Evolutionary conservation across 192 early-diverging fungal species (phyloP), one percentile per base, ranked within the genome.

Genomic region (Coemansia sp.): DNA sequence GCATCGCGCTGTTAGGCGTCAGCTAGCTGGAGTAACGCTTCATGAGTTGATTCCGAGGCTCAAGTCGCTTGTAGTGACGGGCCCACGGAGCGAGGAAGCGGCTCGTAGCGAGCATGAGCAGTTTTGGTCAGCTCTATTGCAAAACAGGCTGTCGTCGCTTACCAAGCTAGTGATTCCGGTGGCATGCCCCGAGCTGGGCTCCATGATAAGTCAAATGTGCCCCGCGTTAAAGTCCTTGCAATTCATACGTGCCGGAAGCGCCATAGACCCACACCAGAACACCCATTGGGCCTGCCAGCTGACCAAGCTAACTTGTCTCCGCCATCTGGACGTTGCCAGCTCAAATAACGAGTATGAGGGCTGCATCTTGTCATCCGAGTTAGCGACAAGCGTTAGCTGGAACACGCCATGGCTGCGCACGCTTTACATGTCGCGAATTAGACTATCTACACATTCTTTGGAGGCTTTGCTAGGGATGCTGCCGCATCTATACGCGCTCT

Each of bases 261-360:
- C 56, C 21, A 74, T 80, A 24, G 9, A 68, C 16, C 72, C 34
- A 3, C 39, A 66, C 4, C 62, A 66, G 35, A 80, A 80, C 50
- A 57, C 65, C 50, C 51, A 62, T 33, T 80, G 77, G 77, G 69
- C 57, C 34, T 23, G 51, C 9, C 46, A 65, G 21, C 55, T 80
- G n/a, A 65, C 66, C 7, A 38, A 48, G 43, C 40, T 74, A n/a
- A 33, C 40, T 6, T 18, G 16, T 2, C 65, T 80, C 10, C 59
- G 63, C n/a, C 46, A 63, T 35, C 51, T 80, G 10, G 59, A 80
- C 40, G 67, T 80, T 60, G 77, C 77, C 14, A 80, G 77, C 63
- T 74, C 77, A 31, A 80, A 80, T 59, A 70, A 80, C 46, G 69
- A 74, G 24, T 80, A 71, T 35, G 77, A 80, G 16, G 77, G 77